These are phyloP conservation scores for Ceratocystis ficicola DNA, from an alignment of 2,329 filamentous ascomycete species.

Conservation along the genomic window DNA sequence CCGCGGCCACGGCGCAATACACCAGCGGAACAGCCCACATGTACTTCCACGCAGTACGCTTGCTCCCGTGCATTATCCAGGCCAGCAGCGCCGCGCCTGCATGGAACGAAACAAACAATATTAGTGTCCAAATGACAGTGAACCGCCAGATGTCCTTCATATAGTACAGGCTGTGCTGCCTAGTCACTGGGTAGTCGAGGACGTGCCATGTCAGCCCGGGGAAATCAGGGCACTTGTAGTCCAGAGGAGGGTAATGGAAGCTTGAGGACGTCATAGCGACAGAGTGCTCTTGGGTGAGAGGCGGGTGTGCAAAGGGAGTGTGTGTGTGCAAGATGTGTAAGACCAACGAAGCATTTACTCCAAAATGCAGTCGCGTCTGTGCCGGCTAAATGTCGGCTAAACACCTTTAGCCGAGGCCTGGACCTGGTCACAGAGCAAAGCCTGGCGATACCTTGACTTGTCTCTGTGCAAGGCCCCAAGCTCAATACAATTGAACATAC, in stretches of 20 bases:
- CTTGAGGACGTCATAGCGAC: conserved; percentile 4
- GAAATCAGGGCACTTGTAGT: conserved; percentile 59
- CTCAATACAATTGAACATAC: too few relatives aligned
- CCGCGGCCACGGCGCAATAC: conserved; percentile 57
- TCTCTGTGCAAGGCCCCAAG: too few relatives aligned
- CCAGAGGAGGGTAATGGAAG: conserved; percentile 31
- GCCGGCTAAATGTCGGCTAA: conserved; percentile 13
- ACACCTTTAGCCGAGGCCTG: not conserved
- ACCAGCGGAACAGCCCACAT: conserved; percentile 62
- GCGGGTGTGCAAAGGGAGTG: not conserved
- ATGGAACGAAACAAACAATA: conserved; percentile 66
- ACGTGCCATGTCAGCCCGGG: conserved; percentile 69
- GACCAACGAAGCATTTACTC: not conserved
- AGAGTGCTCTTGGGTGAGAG: not conserved
- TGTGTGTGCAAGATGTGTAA: not conserved
- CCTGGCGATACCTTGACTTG: too few relatives aligned
- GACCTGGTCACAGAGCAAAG: not conserved
- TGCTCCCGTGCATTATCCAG: conserved; percentile 55
- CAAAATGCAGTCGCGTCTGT: not conserved
- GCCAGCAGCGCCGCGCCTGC: conserved; percentile 59
- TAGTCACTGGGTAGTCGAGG: conserved; percentile 35
- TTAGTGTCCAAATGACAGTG: conserved; percentile 73
- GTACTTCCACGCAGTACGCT: conserved; percentile 44
- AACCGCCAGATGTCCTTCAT: conserved; percentile 74
- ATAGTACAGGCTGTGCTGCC: conserved; percentile 53